Evolutionary conservation across 2,329 filamentous ascomycete genomes (phyloP), one percentile per base, ranked within the genome.

Genomic region (Colletotrichum graminicola): DNA sequence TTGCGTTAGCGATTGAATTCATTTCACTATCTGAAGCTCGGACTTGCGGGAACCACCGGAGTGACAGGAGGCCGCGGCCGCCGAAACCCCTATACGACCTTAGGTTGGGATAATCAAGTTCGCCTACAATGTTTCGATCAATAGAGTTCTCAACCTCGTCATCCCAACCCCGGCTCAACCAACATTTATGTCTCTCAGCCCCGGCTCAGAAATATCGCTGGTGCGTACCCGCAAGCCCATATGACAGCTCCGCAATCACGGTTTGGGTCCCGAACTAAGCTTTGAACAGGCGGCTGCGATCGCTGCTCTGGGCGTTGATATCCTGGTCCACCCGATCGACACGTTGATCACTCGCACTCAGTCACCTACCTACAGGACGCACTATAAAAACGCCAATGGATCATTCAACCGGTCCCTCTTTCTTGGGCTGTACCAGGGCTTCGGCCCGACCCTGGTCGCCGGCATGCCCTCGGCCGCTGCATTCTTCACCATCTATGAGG

Each of bases 401-500:
- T 55, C 59, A 0, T 59, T 75, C 18, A 62, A 65, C 29, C 68
- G 61, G 21, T 56, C 52, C 12, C 70, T 75, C 14, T 74, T 75
- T 39, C 60, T 29, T 3, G 74, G 74, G 34, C 57, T 75, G 14
- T 75, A 75, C 23, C 74, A 75, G 63, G 74, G 74, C 29, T 75
- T 75, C 39, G 74, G 74, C 10, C 73, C 74, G 7, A 75, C 74
- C 1, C 51, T 75, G 18, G 32, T 75, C 18, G 66, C 69, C 1
- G 72, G 73, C 5, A 60, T 75, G 23, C 73, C 74, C 2, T 59
- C 73, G 14, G 69, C 73, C 2, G 69, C 64, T 18, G 72, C 73
- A 29, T 75, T 75, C 56, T 75, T 75, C 73, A 69, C 64, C 1
- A 66, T 71, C 43, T 75, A 75, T 56, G 74, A 75, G 57, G 69